Evolutionary conservation across 2,329 filamentous ascomycete species (phyloP).

Genomic region (Fusarium sarcochroum): DNA sequence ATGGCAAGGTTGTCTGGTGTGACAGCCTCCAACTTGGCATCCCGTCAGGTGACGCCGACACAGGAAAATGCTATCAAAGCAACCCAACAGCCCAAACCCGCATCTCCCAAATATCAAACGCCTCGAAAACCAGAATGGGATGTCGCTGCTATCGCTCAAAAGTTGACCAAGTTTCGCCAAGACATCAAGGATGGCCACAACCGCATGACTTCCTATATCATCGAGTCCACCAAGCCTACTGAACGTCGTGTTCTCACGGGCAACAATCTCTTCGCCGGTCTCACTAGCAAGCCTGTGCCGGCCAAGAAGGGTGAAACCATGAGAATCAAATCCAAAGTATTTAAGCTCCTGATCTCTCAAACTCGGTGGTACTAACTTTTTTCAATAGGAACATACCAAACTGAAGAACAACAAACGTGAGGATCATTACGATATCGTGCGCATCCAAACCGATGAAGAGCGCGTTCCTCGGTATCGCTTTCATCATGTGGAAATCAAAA

Average conservation of each 20-base stretch:
- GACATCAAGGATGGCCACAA: constrained; percentile 63
- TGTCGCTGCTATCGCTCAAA: constrained; percentile 58
- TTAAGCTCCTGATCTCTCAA: constrained; percentile 11
- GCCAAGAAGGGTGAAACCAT: constrained; percentile 59
- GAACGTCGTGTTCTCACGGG: constrained; percentile 59
- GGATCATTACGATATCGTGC: constrained; percentile 57
- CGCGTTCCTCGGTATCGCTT: constrained; percentile 72
- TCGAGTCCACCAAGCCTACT: constrained; percentile 60
- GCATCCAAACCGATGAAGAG: constrained; percentile 64
- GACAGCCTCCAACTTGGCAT: constrained; percentile 32
- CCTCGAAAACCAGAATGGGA: constrained; percentile 56
- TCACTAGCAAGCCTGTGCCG: constrained; percentile 56
- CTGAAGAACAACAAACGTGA: constrained; percentile 62
- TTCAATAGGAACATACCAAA: constrained; percentile 59
- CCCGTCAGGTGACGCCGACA: constrained; percentile 46
- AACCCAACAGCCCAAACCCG: constrained; percentile 19
- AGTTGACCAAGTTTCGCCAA: constrained; percentile 57
- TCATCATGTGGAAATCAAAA: constrained; percentile 71
- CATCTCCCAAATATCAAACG: constrained; percentile 43
- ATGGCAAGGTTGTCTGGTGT: constrained; percentile 45
- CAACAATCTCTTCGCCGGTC: constrained; percentile 63
- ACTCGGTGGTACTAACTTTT: constrained; percentile 31
- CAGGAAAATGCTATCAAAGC: constrained; percentile 31
- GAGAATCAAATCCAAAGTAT: constrained; percentile 66
- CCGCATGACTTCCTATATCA: constrained; percentile 60